Percentiles rank a stretch among this genome's conserved stretches.
Evolutionary conservation across 805 yeast genomes (phyloP).

Genomic region (Cyberlindnera euphorbiiphila): DNA sequence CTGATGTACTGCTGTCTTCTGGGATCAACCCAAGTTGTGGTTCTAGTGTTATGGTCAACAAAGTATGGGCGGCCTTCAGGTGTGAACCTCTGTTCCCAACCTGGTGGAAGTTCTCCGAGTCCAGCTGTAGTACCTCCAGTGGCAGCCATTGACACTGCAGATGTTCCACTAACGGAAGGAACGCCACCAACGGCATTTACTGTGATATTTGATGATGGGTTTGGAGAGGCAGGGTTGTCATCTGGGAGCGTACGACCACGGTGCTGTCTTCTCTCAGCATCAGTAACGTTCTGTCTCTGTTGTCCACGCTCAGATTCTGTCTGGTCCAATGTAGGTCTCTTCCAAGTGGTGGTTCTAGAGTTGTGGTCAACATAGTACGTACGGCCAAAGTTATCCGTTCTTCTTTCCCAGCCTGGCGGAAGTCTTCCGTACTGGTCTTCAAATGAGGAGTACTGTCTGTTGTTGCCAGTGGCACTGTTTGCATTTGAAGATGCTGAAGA

Average conservation of each 20-base stretch:
- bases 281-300: constrained; percentile 66
- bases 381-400: constrained; percentile 96
- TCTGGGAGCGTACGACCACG: constrained; percentile 88
- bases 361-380: constrained; percentile 98
- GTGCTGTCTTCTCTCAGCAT: constrained; percentile 87
- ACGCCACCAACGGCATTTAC: constrained; percentile 44
- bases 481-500: constrained; percentile 28
- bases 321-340: constrained; percentile 83
- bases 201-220: constrained; percentile 34
- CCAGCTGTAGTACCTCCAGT: constrained; percentile 89
- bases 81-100: constrained; percentile 98
- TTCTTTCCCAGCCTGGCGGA: constrained; percentile 99
- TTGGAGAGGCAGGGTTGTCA: constrained; percentile 33
- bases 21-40: constrained; percentile 99
- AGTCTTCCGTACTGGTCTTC: constrained; percentile 96
- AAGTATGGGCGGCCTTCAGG: constrained; percentile 98
- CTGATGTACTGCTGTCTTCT: constrained; percentile 97
- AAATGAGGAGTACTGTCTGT: constrained; percentile 81
- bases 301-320: constrained; percentile 60
- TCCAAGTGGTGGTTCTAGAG: constrained; percentile 98
- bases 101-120: constrained; percentile 93
- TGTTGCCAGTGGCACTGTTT: constrained; percentile 20
- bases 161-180: constrained; percentile 47
- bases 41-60: constrained; percentile 98
- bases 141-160: constrained; percentile 64